A percentile compares a stretch with the other conserved stretches of the same genome.
These are phyloP conservation scores for Talaromyces piceae DNA, from an alignment of 2,329 filamentous ascomycete genomes.

Conservation along the genomic window DNA sequence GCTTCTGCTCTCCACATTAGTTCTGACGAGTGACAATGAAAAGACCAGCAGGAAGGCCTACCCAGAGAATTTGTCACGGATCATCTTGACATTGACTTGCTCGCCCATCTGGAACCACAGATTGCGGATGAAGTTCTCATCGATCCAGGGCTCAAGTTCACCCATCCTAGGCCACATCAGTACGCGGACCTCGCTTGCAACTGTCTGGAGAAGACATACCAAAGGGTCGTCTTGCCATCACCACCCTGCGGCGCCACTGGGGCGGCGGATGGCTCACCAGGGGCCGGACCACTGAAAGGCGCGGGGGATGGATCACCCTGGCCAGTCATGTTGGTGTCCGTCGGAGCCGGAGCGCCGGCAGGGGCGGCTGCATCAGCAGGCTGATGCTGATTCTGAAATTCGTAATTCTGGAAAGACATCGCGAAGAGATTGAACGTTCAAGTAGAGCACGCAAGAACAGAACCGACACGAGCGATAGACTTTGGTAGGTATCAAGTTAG, in stretches of 20 bases:
- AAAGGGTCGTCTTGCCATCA: slow-evolving; percentile 51
- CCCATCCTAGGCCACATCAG: slow-evolving; percentile 69
- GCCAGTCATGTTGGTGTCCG: slow-evolving; percentile 47
- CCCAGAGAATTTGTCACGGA: slow-evolving; percentile 98
- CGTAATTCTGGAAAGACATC: slow-evolving; percentile 56
- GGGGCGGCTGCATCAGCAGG: slow-evolving; percentile 42
- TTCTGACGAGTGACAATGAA: slow-evolving; percentile 14
- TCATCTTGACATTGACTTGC: slow-evolving; percentile 98
- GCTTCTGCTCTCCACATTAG: slow-evolving; percentile 50
- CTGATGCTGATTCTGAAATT: slow-evolving; percentile 54
- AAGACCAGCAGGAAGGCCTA: slow-evolving; percentile 41
- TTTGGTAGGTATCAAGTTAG: slow-evolving; percentile 4
- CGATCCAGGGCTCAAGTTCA: slow-evolving; percentile 97
- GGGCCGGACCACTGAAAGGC: slow-evolving; percentile 42
- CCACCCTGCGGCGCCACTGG: slow-evolving; percentile 43
- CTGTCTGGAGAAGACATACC: slow-evolving; percentile 31
- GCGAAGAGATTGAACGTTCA: slow-evolving; percentile 3
- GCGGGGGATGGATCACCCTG: slow-evolving; percentile 51
- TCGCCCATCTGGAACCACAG: slow-evolving; percentile 92
- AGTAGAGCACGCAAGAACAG: slow-evolving; percentile 2
- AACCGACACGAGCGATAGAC: slow-evolving; percentile 3
- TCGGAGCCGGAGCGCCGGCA: slow-evolving; percentile 40
- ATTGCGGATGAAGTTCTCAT: slow-evolving; percentile 96
- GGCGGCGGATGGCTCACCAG: slow-evolving; percentile 35
- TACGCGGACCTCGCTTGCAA: slow-evolving; percentile 16